Evolutionary conservation across 2,329 filamentous ascomycete genomes (phyloP).

Genomic region (Cordyceps cateniannulata): DNA sequence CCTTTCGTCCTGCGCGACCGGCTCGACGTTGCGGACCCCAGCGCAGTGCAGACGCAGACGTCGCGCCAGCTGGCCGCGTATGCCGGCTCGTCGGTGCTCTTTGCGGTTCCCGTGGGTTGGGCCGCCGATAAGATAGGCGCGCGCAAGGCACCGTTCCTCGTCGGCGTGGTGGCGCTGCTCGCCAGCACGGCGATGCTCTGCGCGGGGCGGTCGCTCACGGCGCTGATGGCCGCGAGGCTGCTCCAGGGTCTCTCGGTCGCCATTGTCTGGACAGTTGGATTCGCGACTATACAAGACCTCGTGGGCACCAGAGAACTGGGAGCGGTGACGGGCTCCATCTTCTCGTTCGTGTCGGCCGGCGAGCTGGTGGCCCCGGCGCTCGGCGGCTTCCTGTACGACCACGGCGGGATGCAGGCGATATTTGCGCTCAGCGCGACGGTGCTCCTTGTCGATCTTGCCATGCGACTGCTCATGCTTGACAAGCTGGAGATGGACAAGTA

Average conservation of each 20-base stretch:
- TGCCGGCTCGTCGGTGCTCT: not conserved
- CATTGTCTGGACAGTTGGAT: not conserved
- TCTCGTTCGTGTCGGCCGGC: not conserved
- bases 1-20: constrained; percentile 12
- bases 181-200: not conserved
- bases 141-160: not conserved
- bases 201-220: not conserved
- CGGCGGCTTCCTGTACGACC: not conserved
- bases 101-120: not conserved
- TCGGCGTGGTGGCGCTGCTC: not conserved
- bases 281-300: not conserved
- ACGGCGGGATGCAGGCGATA: not conserved
- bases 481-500: not conserved
- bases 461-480: not conserved
- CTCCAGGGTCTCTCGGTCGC: constrained; percentile 1
- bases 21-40: not conserved
- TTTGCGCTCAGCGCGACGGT: not conserved
- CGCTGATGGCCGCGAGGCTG: not conserved
- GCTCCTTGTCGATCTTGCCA: not conserved
- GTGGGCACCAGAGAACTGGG: not conserved
- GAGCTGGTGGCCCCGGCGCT: not conserved
- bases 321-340: not conserved
- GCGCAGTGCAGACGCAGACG: not conserved
- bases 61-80: constrained; percentile 1
- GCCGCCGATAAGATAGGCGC: not conserved